Conservation (phyloP, 1,284 basidiomycete genomes). For the Dichomitus squalens region DNA sequence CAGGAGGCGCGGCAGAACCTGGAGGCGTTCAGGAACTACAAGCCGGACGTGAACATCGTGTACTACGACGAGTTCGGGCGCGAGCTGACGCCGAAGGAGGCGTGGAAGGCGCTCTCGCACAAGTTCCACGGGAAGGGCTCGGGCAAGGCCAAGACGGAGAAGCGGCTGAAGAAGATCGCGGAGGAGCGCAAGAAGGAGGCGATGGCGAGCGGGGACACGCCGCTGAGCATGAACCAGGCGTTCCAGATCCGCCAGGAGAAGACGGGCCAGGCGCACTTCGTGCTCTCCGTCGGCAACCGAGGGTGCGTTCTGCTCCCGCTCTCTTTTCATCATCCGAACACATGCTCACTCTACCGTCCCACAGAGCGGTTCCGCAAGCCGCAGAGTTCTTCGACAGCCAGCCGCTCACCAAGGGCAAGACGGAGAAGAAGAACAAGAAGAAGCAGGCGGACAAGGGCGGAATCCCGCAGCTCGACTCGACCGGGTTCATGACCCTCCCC, state of each 20-base stretch:
- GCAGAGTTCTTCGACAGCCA: slow-evolving; percentile 78
- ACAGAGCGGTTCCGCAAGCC: slow-evolving; percentile 79
- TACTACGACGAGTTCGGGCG: slow-evolving; percentile 99
- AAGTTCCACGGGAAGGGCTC: slow-evolving; percentile 96
- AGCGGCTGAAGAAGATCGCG: slow-evolving; percentile 89
- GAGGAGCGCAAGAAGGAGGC: slow-evolving; percentile 91
- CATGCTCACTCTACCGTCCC: not conserved
- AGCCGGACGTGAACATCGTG: slow-evolving; percentile 94
- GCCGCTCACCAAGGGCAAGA: slow-evolving; percentile 72
- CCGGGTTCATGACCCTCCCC: slow-evolving; percentile 73
- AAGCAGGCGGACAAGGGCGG: slow-evolving; percentile 59
- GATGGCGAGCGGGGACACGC: slow-evolving; percentile 92
- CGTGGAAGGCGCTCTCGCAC: slow-evolving; percentile 94
- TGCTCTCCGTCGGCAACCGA: slow-evolving; percentile 91
- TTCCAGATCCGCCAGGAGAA: slow-evolving; percentile 91
- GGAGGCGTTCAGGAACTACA: slow-evolving; percentile 91
- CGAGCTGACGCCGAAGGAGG: slow-evolving; percentile 89
- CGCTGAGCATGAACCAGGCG: slow-evolving; percentile 88
- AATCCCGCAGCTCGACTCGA: slow-evolving; percentile 48
- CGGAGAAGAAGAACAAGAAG: slow-evolving; percentile 75
- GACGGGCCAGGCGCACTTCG: slow-evolving; percentile 92
- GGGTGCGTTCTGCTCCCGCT: slow-evolving; percentile 69
- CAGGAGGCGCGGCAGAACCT: slow-evolving; percentile 85
- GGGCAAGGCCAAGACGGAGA: slow-evolving; percentile 94
- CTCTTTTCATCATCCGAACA: not conserved